Percentiles rank a stretch among this genome's conserved stretches.
These are phyloP conservation scores for Acmispon strigosus DNA, from an alignment of 306 rosid genomes.

Conservation along the genomic window DNA sequence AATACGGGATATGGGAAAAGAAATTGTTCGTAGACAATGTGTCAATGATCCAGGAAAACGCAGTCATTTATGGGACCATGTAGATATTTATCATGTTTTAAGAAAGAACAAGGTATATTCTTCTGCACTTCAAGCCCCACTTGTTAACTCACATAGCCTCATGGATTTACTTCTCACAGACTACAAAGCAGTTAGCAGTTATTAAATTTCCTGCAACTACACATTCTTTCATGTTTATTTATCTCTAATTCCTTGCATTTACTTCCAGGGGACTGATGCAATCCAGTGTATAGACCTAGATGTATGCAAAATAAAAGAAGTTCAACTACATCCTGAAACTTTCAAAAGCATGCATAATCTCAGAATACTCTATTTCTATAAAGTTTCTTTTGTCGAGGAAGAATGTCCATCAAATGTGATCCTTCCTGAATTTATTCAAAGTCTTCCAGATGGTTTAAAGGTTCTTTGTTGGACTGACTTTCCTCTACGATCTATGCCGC, in stretches of 20 bases:
- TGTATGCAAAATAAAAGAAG: not conserved
- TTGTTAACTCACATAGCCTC: not conserved
- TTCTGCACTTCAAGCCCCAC: not conserved
- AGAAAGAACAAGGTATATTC: slow-evolving; percentile 9
- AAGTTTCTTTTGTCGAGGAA: accelerated
- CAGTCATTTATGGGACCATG: slow-evolving; percentile 20
- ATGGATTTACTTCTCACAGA: not conserved
- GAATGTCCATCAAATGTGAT: not conserved
- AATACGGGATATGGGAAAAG: slow-evolving; percentile 20
- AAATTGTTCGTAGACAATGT: slow-evolving; percentile 16
- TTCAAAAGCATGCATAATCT: slow-evolving; percentile 22
- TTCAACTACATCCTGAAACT: not conserved
- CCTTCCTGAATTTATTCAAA: not conserved
- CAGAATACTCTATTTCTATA: slow-evolving; percentile 7
- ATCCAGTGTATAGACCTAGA: slow-evolving; percentile 6
- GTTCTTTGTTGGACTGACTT: slow-evolving; percentile 18
- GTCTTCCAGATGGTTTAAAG: not conserved
- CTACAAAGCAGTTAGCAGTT: not conserved
- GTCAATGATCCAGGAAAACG: slow-evolving; percentile 9
- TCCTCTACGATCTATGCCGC: not conserved
- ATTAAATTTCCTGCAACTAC: not conserved
- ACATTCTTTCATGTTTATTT: not conserved
- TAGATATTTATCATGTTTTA: slow-evolving; percentile 9
- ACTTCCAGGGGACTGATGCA: slow-evolving; percentile 24
- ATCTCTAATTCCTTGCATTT: not conserved